phyloP scores from a whole-genome alignment of 805 yeast genomes.

The Grigorovia humatica region DNA sequence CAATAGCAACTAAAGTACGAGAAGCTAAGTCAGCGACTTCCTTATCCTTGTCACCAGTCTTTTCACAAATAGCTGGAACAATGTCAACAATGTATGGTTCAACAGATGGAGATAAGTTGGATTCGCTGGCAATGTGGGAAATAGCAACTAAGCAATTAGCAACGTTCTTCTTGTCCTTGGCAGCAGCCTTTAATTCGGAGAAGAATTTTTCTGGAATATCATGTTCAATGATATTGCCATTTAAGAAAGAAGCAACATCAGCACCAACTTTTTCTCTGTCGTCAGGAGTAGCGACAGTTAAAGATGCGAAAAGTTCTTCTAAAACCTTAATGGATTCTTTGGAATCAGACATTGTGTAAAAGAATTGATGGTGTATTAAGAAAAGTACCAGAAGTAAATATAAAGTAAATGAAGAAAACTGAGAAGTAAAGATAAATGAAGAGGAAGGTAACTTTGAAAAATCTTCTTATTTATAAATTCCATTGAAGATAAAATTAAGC shows the following conservation, averaged over 20 bases:
- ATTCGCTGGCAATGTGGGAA: slow-evolving; percentile 70
- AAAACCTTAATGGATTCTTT: slow-evolving; percentile 59
- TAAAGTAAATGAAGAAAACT: slow-evolving; percentile 1
- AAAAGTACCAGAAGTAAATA: slow-evolving; percentile 1
- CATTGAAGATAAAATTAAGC: background rate
- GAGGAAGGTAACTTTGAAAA: background rate
- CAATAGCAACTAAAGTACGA: slow-evolving; percentile 65
- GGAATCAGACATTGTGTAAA: slow-evolving; percentile 35
- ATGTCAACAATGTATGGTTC: slow-evolving; percentile 90
- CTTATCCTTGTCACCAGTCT: slow-evolving; percentile 85
- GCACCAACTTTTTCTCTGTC: slow-evolving; percentile 77
- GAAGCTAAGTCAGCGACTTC: slow-evolving; percentile 66
- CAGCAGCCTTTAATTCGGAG: slow-evolving; percentile 59
- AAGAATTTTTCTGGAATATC: slow-evolving; percentile 92
- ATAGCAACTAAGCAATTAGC: slow-evolving; percentile 78
- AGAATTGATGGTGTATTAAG: slow-evolving; percentile 4
- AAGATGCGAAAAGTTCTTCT: slow-evolving; percentile 85
- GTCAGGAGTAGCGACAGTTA: slow-evolving; percentile 79
- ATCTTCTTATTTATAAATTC: background rate
- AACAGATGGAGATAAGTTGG: slow-evolving; percentile 77
- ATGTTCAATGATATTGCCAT: slow-evolving; percentile 96
- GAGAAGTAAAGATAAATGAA: slow-evolving; percentile 1
- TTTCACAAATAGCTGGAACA: slow-evolving; percentile 57
- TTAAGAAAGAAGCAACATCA: slow-evolving; percentile 85
- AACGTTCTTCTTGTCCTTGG: slow-evolving; percentile 73